A percentile compares a stretch with the other conserved stretches of the same genome.
Conservation (phyloP, 257 asterid species). For the Nicotiana sylvestris region DNA sequence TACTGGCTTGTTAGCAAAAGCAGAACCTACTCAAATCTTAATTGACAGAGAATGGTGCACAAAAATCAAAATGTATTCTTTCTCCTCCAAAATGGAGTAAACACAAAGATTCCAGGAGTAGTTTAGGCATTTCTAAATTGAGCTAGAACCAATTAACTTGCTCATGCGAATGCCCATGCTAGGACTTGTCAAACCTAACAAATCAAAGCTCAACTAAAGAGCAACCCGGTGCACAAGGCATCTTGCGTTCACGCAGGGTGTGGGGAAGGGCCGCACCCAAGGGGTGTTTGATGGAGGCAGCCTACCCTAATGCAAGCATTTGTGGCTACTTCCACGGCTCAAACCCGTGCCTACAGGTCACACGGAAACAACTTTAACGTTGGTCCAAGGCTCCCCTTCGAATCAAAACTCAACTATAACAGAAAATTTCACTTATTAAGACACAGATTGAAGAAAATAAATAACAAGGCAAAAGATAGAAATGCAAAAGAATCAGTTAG, state of each 20-base stretch:
- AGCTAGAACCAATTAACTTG: neutral
- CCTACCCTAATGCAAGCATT: too few relatives aligned
- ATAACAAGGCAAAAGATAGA: too few relatives aligned
- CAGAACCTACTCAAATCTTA: neutral
- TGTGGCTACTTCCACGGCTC: too few relatives aligned
- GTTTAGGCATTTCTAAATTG: neutral
- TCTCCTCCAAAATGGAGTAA: constrained; percentile 4
- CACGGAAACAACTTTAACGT: too few relatives aligned
- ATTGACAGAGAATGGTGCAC: neutral
- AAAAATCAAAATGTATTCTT: neutral
- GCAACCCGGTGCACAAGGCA: too few relatives aligned
- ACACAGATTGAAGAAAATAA: neutral
- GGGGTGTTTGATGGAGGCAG: too few relatives aligned
- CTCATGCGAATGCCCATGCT: neutral
- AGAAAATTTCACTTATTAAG: neutral
- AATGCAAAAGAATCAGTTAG: constrained; percentile 9
- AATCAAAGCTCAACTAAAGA: neutral
- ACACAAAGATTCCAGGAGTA: neutral
- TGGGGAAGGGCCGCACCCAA: too few relatives aligned
- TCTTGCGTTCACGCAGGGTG: too few relatives aligned
- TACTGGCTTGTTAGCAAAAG: neutral
- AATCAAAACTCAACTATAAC: too few relatives aligned
- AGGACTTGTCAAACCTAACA: neutral
- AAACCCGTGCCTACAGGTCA: too few relatives aligned
- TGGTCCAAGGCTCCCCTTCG: too few relatives aligned